These are phyloP conservation scores for Suillus plorans DNA, from an alignment of 768 basidiomycete species.

Conservation along the genomic window DNA sequence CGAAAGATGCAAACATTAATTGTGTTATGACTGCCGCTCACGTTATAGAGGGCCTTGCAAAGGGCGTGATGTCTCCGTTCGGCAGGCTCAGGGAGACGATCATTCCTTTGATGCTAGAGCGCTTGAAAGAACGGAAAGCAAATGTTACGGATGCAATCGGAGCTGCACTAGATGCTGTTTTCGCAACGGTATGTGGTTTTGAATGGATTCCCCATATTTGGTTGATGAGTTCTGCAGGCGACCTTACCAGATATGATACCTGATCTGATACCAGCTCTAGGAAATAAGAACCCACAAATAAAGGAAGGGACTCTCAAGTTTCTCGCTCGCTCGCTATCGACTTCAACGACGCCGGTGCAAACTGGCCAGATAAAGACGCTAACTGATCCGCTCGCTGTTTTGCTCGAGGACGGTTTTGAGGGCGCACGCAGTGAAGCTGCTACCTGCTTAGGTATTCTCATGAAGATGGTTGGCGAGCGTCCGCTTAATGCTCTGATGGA, in stretches of 20 bases:
- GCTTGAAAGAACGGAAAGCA: constrained; percentile 91
- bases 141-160: constrained; percentile 90
- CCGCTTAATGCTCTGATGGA: constrained; percentile 87
- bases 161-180: constrained; percentile 84
- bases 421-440: constrained; percentile 92
- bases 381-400: constrained; percentile 67
- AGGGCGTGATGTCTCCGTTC: constrained; percentile 75
- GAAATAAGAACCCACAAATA: constrained; percentile 94
- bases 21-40: constrained; percentile 89
- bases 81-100: constrained; percentile 69
- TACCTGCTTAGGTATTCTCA: constrained; percentile 80
- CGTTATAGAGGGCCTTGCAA: constrained; percentile 83
- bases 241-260: constrained; percentile 79
- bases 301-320: constrained; percentile 93
- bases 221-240: constrained; percentile 47
- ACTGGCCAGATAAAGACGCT: constrained; percentile 79
- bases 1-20: constrained; percentile 90
- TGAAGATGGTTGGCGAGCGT: constrained; percentile 97
- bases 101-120: constrained; percentile 77
- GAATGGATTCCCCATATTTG: constrained; percentile 6
- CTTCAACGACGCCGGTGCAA: constrained; percentile 67
- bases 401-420: constrained; percentile 88
- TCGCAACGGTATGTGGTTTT: constrained; percentile 61
- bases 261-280: constrained; percentile 73
- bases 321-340: constrained; percentile 72